Evolutionary conservation across 495 filamentous ascomycete genomes (phyloP).

Genomic region (Penicillium parvum): DNA sequence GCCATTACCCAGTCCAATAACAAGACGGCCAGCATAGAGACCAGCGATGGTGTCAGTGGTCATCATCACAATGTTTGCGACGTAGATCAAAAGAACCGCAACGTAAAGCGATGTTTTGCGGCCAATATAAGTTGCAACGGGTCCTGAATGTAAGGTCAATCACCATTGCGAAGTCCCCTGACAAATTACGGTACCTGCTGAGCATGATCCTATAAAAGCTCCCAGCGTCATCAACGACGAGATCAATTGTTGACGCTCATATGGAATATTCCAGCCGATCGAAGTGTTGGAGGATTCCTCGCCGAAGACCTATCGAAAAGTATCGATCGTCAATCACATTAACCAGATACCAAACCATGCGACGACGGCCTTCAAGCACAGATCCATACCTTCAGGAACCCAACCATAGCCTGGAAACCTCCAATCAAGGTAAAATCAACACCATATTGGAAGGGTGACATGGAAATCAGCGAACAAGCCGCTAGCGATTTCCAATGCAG

Average conservation of each 20-base stretch:
- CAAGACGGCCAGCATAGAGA: constrained; percentile 51
- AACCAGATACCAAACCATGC: not conserved
- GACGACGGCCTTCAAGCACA: too few relatives aligned
- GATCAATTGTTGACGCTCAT: constrained; percentile 42
- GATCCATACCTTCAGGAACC: constrained; percentile 48
- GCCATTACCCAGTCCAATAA: constrained; percentile 55
- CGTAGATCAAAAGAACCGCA: constrained; percentile 44
- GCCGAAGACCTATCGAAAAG: constrained; percentile 10
- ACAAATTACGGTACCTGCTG: constrained; percentile 22
- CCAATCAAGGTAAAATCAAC: constrained; percentile 59
- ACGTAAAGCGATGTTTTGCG: constrained; percentile 46
- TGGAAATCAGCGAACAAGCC: constrained; percentile 18
- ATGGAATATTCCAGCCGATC: constrained; percentile 52
- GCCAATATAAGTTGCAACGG: constrained; percentile 44
- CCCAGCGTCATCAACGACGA: constrained; percentile 53
- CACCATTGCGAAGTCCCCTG: too few relatives aligned
- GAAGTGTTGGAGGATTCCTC: constrained; percentile 35
- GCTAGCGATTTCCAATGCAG: constrained; percentile 20
- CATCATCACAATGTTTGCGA: constrained; percentile 56
- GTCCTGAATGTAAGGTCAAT: too few relatives aligned
- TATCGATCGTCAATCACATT: not conserved
- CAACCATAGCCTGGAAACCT: constrained; percentile 57
- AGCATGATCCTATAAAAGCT: constrained; percentile 53
- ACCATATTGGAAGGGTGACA: constrained; percentile 57
- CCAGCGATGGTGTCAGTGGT: constrained; percentile 47